These are phyloP conservation scores for Oenanthe sinensis DNA, from an alignment of 129 eudicot genomes.

Conservation along the genomic window DNA sequence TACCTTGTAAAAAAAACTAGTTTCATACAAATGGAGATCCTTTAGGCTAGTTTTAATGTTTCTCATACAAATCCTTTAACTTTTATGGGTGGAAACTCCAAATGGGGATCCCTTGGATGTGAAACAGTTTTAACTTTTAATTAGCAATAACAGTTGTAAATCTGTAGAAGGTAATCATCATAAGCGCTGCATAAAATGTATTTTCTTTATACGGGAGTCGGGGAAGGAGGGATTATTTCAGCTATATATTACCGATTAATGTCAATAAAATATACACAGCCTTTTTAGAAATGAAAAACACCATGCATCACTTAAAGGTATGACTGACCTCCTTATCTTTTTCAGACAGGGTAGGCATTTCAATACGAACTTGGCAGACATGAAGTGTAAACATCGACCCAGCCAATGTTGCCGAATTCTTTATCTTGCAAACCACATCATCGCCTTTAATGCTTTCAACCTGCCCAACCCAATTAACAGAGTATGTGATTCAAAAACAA, in stretches of 20 bases:
- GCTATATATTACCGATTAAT: neutral
- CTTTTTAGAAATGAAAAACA: neutral
- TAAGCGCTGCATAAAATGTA: neutral
- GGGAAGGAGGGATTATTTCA: neutral
- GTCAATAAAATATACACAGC: neutral
- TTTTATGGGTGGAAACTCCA: neutral
- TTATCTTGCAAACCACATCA: constrained; percentile 74
- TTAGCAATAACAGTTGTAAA: neutral
- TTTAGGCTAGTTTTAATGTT: neutral
- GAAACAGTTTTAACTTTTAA: neutral
- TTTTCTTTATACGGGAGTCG: neutral
- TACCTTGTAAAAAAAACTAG: too few relatives aligned
- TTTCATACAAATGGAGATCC: too few relatives aligned
- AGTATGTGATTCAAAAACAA: neutral
- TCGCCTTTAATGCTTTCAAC: constrained; percentile 57
- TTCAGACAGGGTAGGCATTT: constrained; percentile 85
- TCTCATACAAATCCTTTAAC: neutral
- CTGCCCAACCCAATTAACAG: constrained; percentile 32
- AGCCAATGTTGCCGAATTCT: constrained; percentile 82
- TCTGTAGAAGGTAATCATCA: neutral
- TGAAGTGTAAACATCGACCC: constrained; percentile 82
- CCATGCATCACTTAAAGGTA: neutral
- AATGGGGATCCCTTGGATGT: neutral
- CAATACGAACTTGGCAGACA: constrained; percentile 73
- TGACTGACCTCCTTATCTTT: constrained; percentile 69